Base-by-base conservation (phyloP, 2,329 filamentous ascomycete species). In the Boeremia exigua region DNA sequence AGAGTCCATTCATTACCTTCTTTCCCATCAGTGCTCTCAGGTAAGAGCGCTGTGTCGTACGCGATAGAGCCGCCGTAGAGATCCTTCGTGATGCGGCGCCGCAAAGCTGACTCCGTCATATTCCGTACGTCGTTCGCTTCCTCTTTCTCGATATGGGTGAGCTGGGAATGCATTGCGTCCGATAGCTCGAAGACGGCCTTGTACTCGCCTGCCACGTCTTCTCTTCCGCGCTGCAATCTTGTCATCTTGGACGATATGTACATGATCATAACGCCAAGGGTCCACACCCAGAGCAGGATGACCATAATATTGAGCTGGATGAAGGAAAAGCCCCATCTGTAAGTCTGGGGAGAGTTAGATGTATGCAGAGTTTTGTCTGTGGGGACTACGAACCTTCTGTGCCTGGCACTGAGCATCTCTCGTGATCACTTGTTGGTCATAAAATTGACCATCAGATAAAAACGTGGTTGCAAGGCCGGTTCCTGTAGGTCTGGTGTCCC, bases 301-400 rank as follows among this genome's bases (percentile, higher is more conserved):
- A 60, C 29, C 30, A 48, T 54, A 33, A 65, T 36, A 30, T 37
- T 49, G 6, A 68, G 51, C 27, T 65, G 58, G 7, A 68, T 17
- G 33, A 62, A 66, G 10, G 63, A 66, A 37, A 68, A 68, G 9
- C 65, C 65, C 65, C 63, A 68, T 44, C 63, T 27, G 30, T 66
- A 67, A 8, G 14, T 54, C 60, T 61, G 33, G 6, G 10, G n/a
- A 5, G n/a, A 9, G 17, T 44, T 12, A 44, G 48, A 17, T 15
- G 33, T 27, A 6, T 23, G n/a, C 4, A 10, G 19, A 14, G n/a
- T n/a, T n/a, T n/a, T n/a, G n/a, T n/a, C n/a, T n/a, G 9, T 29
- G 6, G 4, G 17, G 8, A 7, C 1, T 8, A 30, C n/a, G 32
- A 11, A 51, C 48, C 33, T 32, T 44, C 6, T 37, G 32, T 14